Evolutionary conservation across 1,284 basidiomycete genomes (phyloP).

Genomic region (Tylopilus sp.): DNA sequence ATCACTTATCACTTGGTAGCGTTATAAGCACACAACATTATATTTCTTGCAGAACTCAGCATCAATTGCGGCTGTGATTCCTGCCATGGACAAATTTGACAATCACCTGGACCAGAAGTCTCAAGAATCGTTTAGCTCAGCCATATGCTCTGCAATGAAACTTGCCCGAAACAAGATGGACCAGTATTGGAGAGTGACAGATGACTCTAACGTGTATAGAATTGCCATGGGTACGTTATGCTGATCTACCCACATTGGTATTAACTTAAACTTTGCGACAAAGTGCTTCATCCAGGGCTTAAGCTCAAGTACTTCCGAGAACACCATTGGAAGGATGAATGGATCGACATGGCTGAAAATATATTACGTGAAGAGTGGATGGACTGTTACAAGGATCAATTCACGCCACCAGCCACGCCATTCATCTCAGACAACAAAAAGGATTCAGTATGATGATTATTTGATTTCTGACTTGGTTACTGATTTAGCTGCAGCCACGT

Average conservation of each 20-base stretch:
- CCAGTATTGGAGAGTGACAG: constrained; percentile 1
- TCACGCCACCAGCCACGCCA: too few relatives aligned
- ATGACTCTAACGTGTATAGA: neutral
- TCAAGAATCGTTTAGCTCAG: neutral
- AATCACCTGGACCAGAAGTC: neutral
- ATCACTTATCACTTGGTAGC: neutral
- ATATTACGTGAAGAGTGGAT: neutral
- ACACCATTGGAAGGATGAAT: neutral
- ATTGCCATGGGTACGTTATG: neutral
- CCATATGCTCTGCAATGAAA: neutral
- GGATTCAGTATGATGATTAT: too few relatives aligned
- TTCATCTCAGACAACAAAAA: too few relatives aligned
- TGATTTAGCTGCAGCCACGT: too few relatives aligned
- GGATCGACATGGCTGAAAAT: neutral
- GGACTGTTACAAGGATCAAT: too few relatives aligned
- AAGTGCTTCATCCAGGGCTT: neutral
- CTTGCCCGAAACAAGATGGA: constrained; percentile 3
- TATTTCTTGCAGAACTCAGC: neutral
- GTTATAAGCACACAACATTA: neutral
- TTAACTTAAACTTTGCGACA: too few relatives aligned
- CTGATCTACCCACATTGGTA: too few relatives aligned
- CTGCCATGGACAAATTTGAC: constrained; percentile 3
- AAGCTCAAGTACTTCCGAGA: neutral
- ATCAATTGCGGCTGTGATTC: neutral
- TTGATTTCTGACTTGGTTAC: too few relatives aligned